These are phyloP conservation scores for Wickerhamomyces sp. DNA, from an alignment of 1,139 yeast genomes.

Conservation along the genomic window DNA sequence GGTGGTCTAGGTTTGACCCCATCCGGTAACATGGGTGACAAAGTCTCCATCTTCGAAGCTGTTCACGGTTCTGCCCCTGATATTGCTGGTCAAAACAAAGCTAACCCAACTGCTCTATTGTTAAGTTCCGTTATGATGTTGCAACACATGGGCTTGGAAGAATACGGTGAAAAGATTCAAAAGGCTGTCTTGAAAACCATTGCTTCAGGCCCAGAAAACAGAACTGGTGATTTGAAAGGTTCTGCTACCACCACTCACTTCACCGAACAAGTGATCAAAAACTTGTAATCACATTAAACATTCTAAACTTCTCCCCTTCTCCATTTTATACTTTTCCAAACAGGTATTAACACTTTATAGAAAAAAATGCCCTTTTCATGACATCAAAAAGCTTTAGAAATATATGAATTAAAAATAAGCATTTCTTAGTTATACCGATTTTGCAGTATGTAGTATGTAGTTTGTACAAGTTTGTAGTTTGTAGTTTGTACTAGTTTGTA, in stretches of 20 bases:
- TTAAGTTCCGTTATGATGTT: conserved; percentile 98
- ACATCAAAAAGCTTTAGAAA: background rate
- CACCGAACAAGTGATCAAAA: conserved; percentile 73
- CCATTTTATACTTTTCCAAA: background rate
- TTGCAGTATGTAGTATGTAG: too few species aligned
- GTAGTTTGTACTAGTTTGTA: too few species aligned
- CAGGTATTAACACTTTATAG: background rate
- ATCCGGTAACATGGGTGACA: conserved; percentile 98
- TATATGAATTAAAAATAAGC: background rate
- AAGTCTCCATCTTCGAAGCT: conserved; percentile 96
- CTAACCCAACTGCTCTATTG: conserved; percentile 96
- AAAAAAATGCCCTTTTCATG: background rate
- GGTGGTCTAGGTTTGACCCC: conserved; percentile 99
- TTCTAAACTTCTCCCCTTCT: background rate
- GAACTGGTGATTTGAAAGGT: conserved; percentile 97
- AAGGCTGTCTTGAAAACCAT: conserved; percentile 86
- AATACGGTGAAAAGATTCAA: conserved; percentile 80
- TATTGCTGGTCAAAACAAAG: conserved; percentile 96
- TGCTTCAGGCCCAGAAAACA: conserved; percentile 89
- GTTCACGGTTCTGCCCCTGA: conserved; percentile 99
- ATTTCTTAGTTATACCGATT: too few species aligned
- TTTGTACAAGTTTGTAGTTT: too few species aligned
- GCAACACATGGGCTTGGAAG: conserved; percentile 90
- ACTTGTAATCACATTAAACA: conserved; percentile 14
- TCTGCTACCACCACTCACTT: conserved; percentile 82